Conservation (phyloP, 2,329 filamentous ascomycete genomes). For the Simplicillium sp. region DNA sequence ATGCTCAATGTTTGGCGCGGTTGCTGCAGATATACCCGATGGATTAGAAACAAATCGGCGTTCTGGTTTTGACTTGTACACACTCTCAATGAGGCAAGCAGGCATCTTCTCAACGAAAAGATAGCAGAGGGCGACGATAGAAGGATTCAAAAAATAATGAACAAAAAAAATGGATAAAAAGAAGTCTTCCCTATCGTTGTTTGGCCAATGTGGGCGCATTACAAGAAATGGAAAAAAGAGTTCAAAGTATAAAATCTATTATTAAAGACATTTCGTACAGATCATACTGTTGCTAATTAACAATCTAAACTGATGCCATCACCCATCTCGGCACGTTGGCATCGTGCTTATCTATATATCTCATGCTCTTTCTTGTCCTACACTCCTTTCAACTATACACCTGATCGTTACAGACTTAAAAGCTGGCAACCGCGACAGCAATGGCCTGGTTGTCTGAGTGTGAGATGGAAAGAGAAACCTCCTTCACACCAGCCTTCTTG, state of each 20-base stretch:
- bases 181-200: background rate
- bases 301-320: no score
- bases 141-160: background rate
- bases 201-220: background rate
- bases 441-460: constrained; percentile 93
- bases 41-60: no score
- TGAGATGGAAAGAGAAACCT: constrained; percentile 87
- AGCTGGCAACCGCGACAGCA: constrained; percentile 79
- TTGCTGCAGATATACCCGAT: no score
- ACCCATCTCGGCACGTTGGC: no score
- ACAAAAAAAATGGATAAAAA: constrained; percentile 1
- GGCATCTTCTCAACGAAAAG: background rate
- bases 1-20: no score
- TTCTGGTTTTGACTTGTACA: no score
- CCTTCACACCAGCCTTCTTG: constrained; percentile 78
- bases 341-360: no score
- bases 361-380: no score
- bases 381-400: background rate
- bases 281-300: no score
- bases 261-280: constrained; percentile 4
- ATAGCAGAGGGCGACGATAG: no score
- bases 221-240: background rate
- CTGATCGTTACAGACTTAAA: constrained; percentile 34
- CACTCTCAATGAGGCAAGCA: no score
- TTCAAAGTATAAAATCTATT: constrained; percentile 4